Evolutionary conservation across 257 asterid species (phyloP).

Genomic region (Solanum sejunctum): DNA sequence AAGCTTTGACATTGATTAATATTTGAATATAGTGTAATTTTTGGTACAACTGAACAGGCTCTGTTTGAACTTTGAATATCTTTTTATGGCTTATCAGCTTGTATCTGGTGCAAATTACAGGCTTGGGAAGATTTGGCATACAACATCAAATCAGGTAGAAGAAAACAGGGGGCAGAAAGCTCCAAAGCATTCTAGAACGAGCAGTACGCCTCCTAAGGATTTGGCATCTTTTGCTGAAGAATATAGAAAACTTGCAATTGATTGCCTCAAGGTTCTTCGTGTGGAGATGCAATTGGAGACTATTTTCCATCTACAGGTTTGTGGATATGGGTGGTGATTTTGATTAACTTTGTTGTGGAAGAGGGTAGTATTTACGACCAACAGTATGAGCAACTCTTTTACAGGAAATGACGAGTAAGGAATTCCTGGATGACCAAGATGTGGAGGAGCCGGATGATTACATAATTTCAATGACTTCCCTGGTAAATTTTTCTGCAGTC

Average conservation of each 20-base stretch:
- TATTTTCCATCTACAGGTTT: constrained; percentile 90
- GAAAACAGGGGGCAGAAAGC: constrained; percentile 39
- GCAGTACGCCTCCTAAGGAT: constrained; percentile 61
- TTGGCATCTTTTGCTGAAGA: constrained; percentile 86
- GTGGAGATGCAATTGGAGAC: constrained; percentile 97
- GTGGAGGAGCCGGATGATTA: constrained; percentile 99
- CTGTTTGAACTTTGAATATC: background rate
- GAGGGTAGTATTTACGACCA: constrained; percentile 1
- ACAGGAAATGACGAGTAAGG: constrained; percentile 83
- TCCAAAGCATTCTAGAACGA: constrained; percentile 42
- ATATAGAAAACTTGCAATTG: constrained; percentile 83
- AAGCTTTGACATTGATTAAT: background rate
- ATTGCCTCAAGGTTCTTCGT: constrained; percentile 94
- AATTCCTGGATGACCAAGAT: constrained; percentile 94
- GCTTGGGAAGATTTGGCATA: constrained; percentile 61
- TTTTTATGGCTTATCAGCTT: background rate
- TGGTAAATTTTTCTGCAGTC: constrained; percentile 31
- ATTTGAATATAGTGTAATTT: background rate
- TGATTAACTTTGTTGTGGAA: background rate
- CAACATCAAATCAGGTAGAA: constrained; percentile 45
- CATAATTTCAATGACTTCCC: constrained; percentile 82
- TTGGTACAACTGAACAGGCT: background rate
- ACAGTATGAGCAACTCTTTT: constrained; percentile 10
- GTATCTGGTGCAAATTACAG: constrained; percentile 17
- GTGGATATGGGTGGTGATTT: background rate